phyloP scores from a whole-genome alignment of 2,329 filamentous ascomycete genomes.

The Colletotrichum plurivorum region DNA sequence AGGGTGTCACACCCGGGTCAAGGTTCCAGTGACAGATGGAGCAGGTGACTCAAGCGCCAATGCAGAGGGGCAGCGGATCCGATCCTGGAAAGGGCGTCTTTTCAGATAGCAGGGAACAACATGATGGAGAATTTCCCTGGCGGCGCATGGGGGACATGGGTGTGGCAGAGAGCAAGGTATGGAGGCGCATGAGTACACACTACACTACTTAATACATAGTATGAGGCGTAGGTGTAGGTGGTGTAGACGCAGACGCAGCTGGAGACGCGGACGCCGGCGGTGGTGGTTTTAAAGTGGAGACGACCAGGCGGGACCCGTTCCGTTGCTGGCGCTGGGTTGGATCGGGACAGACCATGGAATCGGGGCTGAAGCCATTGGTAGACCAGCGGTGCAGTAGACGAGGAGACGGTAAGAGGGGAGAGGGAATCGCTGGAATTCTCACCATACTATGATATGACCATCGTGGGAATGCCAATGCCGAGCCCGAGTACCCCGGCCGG shows the following conservation, averaged over 20 bases:
- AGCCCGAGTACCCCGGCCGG: constrained; percentile 33
- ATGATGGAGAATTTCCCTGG: constrained; percentile 20
- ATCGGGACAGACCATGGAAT: constrained; percentile 4
- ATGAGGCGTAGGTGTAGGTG: neutral
- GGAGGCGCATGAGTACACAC: neutral
- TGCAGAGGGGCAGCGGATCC: constrained; percentile 40
- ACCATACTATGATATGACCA: neutral
- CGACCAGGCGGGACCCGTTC: neutral
- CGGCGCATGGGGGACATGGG: constrained; percentile 10
- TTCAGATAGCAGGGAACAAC: constrained; percentile 39
- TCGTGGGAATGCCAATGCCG: constrained; percentile 26
- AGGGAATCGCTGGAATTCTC: neutral
- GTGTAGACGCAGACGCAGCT: neutral
- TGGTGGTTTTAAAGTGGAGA: neutral
- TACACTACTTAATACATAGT: no score
- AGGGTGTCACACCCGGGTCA: constrained; percentile 28
- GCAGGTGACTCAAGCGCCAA: constrained; percentile 41
- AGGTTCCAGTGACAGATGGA: constrained; percentile 40
- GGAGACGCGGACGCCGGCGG: neutral
- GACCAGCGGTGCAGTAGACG: neutral
- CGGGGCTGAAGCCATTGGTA: neutral
- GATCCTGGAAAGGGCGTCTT: constrained; percentile 26
- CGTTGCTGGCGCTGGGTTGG: constrained; percentile 23
- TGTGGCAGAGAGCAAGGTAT: neutral
- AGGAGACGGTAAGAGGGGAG: neutral